Evolutionary conservation across 2,329 filamentous ascomycete genomes (phyloP).

Genomic region (Monosporascus sp.): DNA sequence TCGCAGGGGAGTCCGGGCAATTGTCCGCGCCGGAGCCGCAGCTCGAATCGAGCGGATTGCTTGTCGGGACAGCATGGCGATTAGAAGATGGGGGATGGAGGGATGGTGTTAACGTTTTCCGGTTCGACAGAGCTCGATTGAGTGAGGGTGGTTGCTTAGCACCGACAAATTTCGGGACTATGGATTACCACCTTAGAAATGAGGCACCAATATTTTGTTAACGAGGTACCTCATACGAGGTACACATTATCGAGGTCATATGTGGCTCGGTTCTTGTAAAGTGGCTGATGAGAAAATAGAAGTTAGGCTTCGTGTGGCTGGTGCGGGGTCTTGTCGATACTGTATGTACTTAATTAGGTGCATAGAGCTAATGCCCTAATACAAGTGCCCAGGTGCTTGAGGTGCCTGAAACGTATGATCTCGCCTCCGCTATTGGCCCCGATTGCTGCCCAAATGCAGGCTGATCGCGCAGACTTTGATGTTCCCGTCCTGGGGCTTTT

Average conservation of each 20-base stretch:
- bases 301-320: too few relatives aligned
- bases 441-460: too few relatives aligned
- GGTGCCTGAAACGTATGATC: too few relatives aligned
- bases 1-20: slow-evolving; percentile 60
- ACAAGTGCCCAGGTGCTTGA: too few relatives aligned
- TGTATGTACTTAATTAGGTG: neutral
- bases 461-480: too few relatives aligned
- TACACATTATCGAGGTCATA: too few relatives aligned
- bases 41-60: slow-evolving; percentile 50
- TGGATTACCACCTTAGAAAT: neutral
- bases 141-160: neutral
- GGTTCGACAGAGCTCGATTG: neutral
- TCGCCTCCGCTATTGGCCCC: too few relatives aligned
- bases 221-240: neutral
- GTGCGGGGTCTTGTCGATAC: too few relatives aligned
- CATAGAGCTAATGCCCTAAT: neutral
- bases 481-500: too few relatives aligned
- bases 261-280: neutral
- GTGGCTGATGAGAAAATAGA: too few relatives aligned
- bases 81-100: slow-evolving; percentile 15
- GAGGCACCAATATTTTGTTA: neutral
- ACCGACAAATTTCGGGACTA: neutral
- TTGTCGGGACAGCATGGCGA: slow-evolving; percentile 57
- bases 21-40: slow-evolving; percentile 52
- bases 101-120: slow-evolving; percentile 3